phyloP scores from a whole-genome alignment of 352 stramenopile species.

The Pythium insidiosum region DNA sequence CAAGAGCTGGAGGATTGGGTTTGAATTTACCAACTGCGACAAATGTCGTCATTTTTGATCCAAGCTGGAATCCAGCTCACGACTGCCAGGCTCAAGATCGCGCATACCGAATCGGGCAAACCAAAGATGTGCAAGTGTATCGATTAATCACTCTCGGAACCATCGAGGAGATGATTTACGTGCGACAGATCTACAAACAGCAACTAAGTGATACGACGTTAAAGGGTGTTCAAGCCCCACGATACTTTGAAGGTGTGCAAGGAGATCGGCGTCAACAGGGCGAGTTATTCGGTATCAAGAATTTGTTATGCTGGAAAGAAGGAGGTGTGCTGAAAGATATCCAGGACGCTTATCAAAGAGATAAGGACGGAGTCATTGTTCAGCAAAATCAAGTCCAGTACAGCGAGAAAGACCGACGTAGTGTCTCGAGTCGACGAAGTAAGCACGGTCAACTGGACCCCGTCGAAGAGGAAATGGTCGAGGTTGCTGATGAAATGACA shows the following conservation, averaged over 20 bases:
- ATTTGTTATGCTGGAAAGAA: conserved; percentile 70
- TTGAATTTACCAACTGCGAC: conserved; percentile 74
- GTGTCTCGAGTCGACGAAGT: neutral
- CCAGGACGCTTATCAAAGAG: conserved; percentile 55
- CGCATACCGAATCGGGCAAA: conserved; percentile 83
- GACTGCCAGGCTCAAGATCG: conserved; percentile 81
- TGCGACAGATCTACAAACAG: conserved; percentile 84
- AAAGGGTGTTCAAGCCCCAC: conserved; percentile 49
- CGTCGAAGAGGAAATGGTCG: conserved; percentile 25
- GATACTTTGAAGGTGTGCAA: conserved; percentile 80
- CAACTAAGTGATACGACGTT: conserved; percentile 77
- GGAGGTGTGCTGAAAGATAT: conserved; percentile 68
- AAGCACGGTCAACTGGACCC: neutral
- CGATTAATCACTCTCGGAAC: conserved; percentile 75
- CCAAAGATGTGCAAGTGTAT: conserved; percentile 80
- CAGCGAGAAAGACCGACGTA: conserved; percentile 17
- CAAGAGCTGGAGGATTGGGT: conserved; percentile 59
- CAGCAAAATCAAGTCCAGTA: conserved; percentile 54
- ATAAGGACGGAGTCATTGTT: conserved; percentile 42
- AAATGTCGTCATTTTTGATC: conserved; percentile 85
- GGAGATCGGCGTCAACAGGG: conserved; percentile 62
- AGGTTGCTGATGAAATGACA: conserved; percentile 30
- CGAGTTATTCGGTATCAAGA: conserved; percentile 72
- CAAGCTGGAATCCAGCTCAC: conserved; percentile 82
- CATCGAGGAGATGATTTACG: conserved; percentile 88